phyloP scores from a whole-genome alignment of 1,139 yeast species.

The Blastobotrys capitulatus region DNA sequence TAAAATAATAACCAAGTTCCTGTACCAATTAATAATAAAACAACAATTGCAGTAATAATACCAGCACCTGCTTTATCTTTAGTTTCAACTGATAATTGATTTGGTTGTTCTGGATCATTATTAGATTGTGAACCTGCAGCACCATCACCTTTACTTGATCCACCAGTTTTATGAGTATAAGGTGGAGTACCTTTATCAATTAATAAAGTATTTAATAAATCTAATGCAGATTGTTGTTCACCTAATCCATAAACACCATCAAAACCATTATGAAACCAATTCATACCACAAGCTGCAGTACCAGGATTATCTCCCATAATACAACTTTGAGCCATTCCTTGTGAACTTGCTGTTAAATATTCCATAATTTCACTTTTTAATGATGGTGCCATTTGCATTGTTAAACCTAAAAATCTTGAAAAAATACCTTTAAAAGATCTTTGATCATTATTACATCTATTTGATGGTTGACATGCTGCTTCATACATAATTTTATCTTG shows the following conservation, averaged over 20 bases:
- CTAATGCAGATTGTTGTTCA: constrained; percentile 73
- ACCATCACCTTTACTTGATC: constrained; percentile 37
- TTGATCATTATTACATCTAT: constrained; percentile 67
- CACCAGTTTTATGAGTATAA: constrained; percentile 42
- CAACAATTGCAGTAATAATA: constrained; percentile 70
- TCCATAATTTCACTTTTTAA: constrained; percentile 41
- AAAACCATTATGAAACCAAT: constrained; percentile 53
- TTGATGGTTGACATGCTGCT: constrained; percentile 57
- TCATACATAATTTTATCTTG: constrained; percentile 52
- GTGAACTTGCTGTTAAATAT: constrained; percentile 48
- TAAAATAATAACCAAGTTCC: constrained; percentile 69
- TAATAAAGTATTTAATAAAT: constrained; percentile 49
- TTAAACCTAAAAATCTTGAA: constrained; percentile 57
- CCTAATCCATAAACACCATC: constrained; percentile 71
- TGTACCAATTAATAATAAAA: constrained; percentile 57
- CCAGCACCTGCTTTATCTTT: constrained; percentile 89
- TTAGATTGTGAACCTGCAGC: constrained; percentile 26
- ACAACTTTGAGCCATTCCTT: constrained; percentile 67
- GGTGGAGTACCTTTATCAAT: constrained; percentile 39
- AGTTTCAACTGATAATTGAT: constrained; percentile 44
- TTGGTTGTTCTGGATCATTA: constrained; percentile 13
- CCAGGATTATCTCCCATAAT: constrained; percentile 46
- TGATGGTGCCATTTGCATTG: constrained; percentile 52
- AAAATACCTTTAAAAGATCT: constrained; percentile 71
- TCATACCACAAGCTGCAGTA: constrained; percentile 65